phyloP scores from a whole-genome alignment of 306 rosid species.

The Vicia villosa region DNA sequence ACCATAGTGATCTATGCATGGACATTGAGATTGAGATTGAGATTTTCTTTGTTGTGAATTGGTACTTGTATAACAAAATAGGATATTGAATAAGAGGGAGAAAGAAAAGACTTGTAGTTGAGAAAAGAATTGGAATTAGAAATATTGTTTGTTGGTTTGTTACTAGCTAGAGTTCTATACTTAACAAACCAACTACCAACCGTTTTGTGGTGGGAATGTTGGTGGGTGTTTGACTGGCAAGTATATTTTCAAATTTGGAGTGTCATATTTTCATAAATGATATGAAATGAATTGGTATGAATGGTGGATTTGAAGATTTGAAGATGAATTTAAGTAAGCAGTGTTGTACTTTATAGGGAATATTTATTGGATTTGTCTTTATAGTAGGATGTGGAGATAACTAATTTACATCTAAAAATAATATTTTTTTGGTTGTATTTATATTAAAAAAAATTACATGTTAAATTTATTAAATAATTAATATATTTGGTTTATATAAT shows the following conservation, averaged over 20 bases:
- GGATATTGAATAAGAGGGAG: not conserved
- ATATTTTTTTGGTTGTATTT: too few species aligned
- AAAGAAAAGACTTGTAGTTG: slow-evolving; percentile 6
- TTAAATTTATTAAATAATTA: too few species aligned
- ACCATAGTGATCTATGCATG: slow-evolving; percentile 24
- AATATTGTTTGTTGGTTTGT: not conserved
- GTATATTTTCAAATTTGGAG: not conserved
- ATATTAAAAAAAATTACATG: too few species aligned
- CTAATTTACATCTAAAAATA: too few species aligned
- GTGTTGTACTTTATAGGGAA: too few species aligned
- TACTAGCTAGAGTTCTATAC: not conserved
- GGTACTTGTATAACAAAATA: not conserved
- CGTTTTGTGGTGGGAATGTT: not conserved
- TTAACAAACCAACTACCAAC: not conserved
- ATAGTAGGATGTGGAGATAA: too few species aligned
- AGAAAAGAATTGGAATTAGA: not conserved
- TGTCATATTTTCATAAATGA: too few species aligned
- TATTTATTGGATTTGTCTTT: too few species aligned
- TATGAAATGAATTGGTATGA: too few species aligned
- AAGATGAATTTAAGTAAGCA: too few species aligned
- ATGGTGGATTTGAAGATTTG: too few species aligned
- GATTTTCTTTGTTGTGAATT: not conserved
- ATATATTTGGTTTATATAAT: too few species aligned
- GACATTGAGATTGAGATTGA: not conserved
- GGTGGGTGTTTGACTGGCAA: slow-evolving; percentile 9